A percentile compares a stretch with the other conserved stretches of the same genome.
Conservation (phyloP, 768 basidiomycete genomes). For the Pleurotus platypus region DNA sequence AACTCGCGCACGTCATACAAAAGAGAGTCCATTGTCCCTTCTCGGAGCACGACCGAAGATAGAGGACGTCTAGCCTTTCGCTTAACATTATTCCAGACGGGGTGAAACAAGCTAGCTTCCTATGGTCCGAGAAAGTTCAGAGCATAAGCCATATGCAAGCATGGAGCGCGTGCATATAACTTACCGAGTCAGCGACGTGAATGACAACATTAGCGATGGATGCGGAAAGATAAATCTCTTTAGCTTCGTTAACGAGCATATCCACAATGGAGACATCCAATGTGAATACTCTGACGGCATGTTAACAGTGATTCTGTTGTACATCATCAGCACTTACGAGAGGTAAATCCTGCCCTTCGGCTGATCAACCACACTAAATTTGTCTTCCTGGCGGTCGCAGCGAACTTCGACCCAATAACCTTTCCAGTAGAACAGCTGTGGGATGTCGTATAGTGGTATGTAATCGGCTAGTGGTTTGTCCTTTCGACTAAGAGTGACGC, state of each 20-base stretch:
- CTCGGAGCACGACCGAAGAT: slow-evolving; percentile 47
- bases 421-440: slow-evolving; percentile 39
- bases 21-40: slow-evolving; percentile 41
- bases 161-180: neutral
- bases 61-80: slow-evolving; percentile 47
- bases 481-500: slow-evolving; percentile 22
- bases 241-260: slow-evolving; percentile 32
- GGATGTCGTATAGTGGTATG: slow-evolving; percentile 33
- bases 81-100: slow-evolving; percentile 42
- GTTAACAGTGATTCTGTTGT: neutral
- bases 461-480: slow-evolving; percentile 31
- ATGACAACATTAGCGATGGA: slow-evolving; percentile 31
- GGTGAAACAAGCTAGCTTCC: slow-evolving; percentile 2
- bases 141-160: too few relatives aligned
- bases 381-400: slow-evolving; percentile 14
- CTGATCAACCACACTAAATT: slow-evolving; percentile 10
- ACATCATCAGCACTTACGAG: slow-evolving; percentile 18
- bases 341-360: neutral
- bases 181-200: slow-evolving; percentile 28
- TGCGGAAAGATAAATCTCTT: slow-evolving; percentile 28
- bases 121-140: neutral
- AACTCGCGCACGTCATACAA: slow-evolving; percentile 52
- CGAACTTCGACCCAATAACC: slow-evolving; percentile 36
- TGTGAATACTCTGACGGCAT: slow-evolving; percentile 32
- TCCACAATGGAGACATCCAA: slow-evolving; percentile 31